Base-by-base conservation (phyloP, 1,284 basidiomycete species). In the Trichosporon faecale region DNA sequence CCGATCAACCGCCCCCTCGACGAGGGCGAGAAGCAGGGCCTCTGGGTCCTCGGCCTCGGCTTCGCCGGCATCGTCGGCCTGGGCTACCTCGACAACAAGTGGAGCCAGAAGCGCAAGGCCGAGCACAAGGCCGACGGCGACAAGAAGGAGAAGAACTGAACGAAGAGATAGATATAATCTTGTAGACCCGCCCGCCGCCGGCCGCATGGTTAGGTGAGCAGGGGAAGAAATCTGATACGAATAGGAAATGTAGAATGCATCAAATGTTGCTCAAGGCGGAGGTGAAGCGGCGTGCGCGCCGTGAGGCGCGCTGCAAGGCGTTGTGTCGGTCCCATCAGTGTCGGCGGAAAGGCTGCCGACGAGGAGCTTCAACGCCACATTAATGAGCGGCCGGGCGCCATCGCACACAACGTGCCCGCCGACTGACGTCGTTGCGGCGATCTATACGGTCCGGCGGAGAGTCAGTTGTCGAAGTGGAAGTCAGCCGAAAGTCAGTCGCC, bases 11-110 rank as follows among this genome's bases (percentile, higher is more conserved):
- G 88, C 70, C 83, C 85, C 4, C 78, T 91, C 68, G 86, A 86
- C 72, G 76, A 76, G 18, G 86, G 88, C 52, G 89, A 91, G 80
- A 81, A 78, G 70, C 83, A 70, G 40, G 90, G 90, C 1, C 77
- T 87, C 3, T 89, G 85, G 80, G 76, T 86, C 21, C 81, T 91
- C 31, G 81, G 86, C 16, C 88, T 87, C 63, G 82, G 89, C 31
- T 70, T 90, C 8, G 85, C 82, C 7, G 85, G 86, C 11, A 89
- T 88, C 0, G 86, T 88, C 80, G 37, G 87, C 8, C 77, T 85
- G 7, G 89, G 86, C 46, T 52, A 61, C 35, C n/a, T 64, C 14
- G 35, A 16, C 25, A 33, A 21, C 18, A 37, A 46, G 37, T 37
- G 64, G 37, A 21, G 18, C 21, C 9, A 44, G 60, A 23, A 44